phyloP scores from a whole-genome alignment of 768 basidiomycete genomes.

The Boletus rubroflammeus region DNA sequence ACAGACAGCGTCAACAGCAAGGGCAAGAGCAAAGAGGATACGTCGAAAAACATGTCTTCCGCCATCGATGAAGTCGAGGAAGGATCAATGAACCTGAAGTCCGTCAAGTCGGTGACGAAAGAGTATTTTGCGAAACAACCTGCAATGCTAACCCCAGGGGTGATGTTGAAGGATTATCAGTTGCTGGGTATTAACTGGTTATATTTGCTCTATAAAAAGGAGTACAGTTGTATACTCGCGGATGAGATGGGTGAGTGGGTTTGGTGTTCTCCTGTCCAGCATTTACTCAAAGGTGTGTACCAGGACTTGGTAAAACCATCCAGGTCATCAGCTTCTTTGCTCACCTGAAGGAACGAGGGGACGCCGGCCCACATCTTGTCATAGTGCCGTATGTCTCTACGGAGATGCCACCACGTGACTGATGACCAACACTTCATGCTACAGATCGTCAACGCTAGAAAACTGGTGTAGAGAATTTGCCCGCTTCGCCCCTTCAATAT shows the following conservation, averaged over 20 bases:
- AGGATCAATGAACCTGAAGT: conserved; percentile 57
- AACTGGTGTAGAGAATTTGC: conserved; percentile 98
- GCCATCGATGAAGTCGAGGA: conserved; percentile 45
- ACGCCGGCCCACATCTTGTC: conserved; percentile 83
- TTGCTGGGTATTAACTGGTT: conserved; percentile 98
- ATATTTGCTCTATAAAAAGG: conserved; percentile 74
- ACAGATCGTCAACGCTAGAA: conserved; percentile 90
- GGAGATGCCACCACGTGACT: neutral
- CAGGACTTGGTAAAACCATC: conserved; percentile 97
- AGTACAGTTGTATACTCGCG: conserved; percentile 90
- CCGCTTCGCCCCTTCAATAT: conserved; percentile 82
- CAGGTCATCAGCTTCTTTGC: conserved; percentile 98
- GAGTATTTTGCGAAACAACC: conserved; percentile 81
- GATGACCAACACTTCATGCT: conserved; percentile 6
- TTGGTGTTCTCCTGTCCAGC: neutral
- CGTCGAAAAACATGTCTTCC: conserved; percentile 16
- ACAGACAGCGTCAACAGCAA: conserved; percentile 29
- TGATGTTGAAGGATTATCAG: conserved; percentile 94
- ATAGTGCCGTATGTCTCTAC: conserved; percentile 80
- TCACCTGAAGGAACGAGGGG: conserved; percentile 74
- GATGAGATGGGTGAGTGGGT: conserved; percentile 91
- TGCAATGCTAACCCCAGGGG: conserved; percentile 54
- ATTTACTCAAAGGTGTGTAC: neutral
- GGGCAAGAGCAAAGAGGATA: conserved; percentile 40
- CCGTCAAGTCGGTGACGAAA: conserved; percentile 42